phyloP scores from a whole-genome alignment of 768 basidiomycete genomes.

The Naematelia aurantialba region DNA sequence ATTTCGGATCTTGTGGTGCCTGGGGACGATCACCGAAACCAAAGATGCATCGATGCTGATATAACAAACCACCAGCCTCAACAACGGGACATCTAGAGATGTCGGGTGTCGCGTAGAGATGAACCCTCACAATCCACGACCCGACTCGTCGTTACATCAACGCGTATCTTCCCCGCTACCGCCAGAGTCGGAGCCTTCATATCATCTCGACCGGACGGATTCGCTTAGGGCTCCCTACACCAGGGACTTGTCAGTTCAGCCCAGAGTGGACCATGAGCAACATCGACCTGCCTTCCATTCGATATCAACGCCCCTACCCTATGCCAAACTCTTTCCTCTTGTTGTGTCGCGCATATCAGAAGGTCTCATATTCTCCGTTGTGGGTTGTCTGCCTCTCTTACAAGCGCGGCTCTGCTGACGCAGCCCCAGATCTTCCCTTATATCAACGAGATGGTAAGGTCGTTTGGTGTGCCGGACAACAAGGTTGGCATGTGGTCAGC shows the following conservation, averaged over 20 bases:
- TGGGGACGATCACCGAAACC: neutral
- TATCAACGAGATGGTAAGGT: conserved; percentile 38
- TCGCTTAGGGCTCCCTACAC: neutral
- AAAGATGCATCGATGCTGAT: no score
- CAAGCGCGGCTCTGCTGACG: no score
- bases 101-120: no score
- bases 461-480: conserved; percentile 33
- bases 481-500: conserved; percentile 36
- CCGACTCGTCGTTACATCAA: neutral
- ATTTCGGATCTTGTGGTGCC: neutral
- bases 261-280: neutral
- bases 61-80: no score
- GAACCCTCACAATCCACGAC: neutral
- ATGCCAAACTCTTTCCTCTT: conserved; percentile 27
- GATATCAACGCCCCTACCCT: conserved; percentile 22
- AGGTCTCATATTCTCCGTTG: conserved; percentile 31
- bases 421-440: conserved; percentile 28
- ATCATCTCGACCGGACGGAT: neutral
- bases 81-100: no score
- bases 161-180: neutral
- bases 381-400: neutral
- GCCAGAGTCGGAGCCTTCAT: neutral
- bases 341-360: conserved; percentile 25
- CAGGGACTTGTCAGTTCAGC: neutral
- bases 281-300: neutral